Evolutionary conservation across 805 yeast species (phyloP).

Genomic region (Kregervanrija fluxuum): DNA sequence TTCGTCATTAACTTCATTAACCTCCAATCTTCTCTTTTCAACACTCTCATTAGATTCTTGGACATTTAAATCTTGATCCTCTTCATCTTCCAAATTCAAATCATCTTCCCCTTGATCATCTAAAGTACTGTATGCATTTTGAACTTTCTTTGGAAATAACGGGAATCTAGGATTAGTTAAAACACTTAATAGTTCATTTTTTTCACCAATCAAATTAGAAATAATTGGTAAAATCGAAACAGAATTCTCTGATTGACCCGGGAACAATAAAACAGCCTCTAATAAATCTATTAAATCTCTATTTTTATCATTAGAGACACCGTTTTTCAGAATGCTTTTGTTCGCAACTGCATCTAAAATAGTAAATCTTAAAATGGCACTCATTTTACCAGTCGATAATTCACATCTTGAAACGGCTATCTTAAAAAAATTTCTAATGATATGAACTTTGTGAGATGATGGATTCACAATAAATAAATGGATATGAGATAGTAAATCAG

Average conservation of each 20-base stretch:
- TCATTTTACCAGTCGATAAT: slow-evolving; percentile 57
- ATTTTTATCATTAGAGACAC: slow-evolving; percentile 16
- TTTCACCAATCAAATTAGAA: slow-evolving; percentile 38
- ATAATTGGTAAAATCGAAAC: slow-evolving; percentile 70
- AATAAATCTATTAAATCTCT: slow-evolving; percentile 42
- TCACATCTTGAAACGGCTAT: slow-evolving; percentile 39
- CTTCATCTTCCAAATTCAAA: slow-evolving; percentile 3
- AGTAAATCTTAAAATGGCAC: slow-evolving; percentile 44
- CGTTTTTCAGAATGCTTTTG: slow-evolving; percentile 19
- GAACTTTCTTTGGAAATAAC: slow-evolving; percentile 15
- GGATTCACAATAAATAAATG: slow-evolving; percentile 43
- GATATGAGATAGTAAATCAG: slow-evolving; percentile 64
- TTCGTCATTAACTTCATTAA: slow-evolving; percentile 7
- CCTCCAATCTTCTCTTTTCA: slow-evolving; percentile 6
- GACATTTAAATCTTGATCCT: background rate
- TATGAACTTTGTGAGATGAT: slow-evolving; percentile 28
- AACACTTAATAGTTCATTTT: slow-evolving; percentile 47
- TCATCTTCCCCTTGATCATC: slow-evolving; percentile 14
- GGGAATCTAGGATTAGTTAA: slow-evolving; percentile 77
- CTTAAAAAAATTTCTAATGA: slow-evolving; percentile 41
- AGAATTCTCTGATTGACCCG: slow-evolving; percentile 47
- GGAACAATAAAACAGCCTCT: slow-evolving; percentile 54
- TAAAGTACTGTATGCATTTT: slow-evolving; percentile 1
- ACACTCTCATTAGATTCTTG: slow-evolving; percentile 3
- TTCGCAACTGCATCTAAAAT: slow-evolving; percentile 31